These are phyloP conservation scores for Pyropia haitanensis DNA, from an alignment of 23 red algal species.

Conservation along the genomic window DNA sequence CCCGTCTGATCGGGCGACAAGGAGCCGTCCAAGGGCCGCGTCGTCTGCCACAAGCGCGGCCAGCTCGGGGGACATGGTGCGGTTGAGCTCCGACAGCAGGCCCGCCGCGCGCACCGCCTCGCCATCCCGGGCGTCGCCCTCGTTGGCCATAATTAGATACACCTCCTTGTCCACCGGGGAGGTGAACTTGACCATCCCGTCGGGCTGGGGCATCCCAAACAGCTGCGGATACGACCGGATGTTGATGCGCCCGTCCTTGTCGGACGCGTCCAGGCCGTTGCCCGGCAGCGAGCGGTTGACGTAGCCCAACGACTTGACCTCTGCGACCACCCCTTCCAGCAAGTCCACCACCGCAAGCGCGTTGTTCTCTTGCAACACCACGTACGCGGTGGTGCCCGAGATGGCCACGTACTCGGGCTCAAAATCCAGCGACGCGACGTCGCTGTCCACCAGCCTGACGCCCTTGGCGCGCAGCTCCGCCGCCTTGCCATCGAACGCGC, in stretches of 20 bases:
- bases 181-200: constrained; percentile 13
- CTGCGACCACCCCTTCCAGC: constrained; percentile 24
- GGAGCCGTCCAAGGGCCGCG: constrained; percentile 35
- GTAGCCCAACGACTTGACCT: constrained; percentile 51
- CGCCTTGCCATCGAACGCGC: constrained; percentile 15
- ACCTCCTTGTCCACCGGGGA: constrained; percentile 25
- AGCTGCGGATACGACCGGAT: constrained; percentile 55
- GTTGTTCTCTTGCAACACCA: constrained; percentile 61
- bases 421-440: constrained; percentile 31
- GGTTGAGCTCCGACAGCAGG: constrained; percentile 26
- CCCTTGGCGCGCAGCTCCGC: constrained; percentile 11
- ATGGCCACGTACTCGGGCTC: constrained; percentile 56
- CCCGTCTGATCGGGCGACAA: constrained; percentile 26
- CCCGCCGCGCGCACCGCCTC: constrained; percentile 41
- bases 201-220: constrained; percentile 57
- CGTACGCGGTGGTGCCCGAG: constrained; percentile 37
- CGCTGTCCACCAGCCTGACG: constrained; percentile 46
- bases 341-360: constrained; percentile 67
- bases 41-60: constrained; percentile 30
- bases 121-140: constrained; percentile 54
- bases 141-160: constrained; percentile 60
- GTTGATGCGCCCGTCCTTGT: constrained; percentile 48
- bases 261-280: constrained; percentile 51
- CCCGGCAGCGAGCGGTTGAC: constrained; percentile 34
- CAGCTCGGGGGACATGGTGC: constrained; percentile 11